Conservation (phyloP, 176 grass and related monocot genomes). For the Thalia dealbata region DNA sequence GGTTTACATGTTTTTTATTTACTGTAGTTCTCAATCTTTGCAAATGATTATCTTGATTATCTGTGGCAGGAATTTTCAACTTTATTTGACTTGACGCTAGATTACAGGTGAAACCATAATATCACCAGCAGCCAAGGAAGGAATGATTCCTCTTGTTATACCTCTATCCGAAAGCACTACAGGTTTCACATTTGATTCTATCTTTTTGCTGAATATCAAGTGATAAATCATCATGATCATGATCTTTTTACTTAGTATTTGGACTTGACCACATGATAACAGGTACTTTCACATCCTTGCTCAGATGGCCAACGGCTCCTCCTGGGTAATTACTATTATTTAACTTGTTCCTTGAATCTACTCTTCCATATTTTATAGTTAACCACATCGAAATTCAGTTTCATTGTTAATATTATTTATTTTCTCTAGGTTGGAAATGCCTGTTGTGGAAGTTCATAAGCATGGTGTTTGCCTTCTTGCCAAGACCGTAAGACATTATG, state of each 20-base stretch:
- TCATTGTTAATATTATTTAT: slow-evolving; percentile 8
- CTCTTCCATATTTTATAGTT: slow-evolving; percentile 11
- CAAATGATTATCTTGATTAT: not conserved
- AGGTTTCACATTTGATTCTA: slow-evolving; percentile 37
- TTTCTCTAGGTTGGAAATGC: slow-evolving; percentile 89
- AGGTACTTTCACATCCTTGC: slow-evolving; percentile 86
- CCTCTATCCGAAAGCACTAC: slow-evolving; percentile 68
- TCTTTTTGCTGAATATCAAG: not conserved
- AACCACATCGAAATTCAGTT: slow-evolving; percentile 10
- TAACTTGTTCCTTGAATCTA: slow-evolving; percentile 2
- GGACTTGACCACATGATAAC: slow-evolving; percentile 16
- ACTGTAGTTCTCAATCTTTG: not conserved
- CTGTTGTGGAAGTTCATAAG: slow-evolving; percentile 70
- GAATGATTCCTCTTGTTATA: slow-evolving; percentile 65
- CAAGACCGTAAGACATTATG: slow-evolving; percentile 75
- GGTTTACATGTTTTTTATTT: not conserved
- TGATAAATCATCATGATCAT: slow-evolving; percentile 1
- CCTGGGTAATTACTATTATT: slow-evolving; percentile 45
- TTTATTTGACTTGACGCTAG: slow-evolving; percentile 4
- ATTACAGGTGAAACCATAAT: slow-evolving; percentile 56
- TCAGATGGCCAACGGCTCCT: slow-evolving; percentile 99
- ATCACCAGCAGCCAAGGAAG: slow-evolving; percentile 78
- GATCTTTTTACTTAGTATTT: not conserved
- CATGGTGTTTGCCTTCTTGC: slow-evolving; percentile 91
- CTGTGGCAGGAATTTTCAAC: not conserved